Evolutionary conservation across 1,284 basidiomycete species (phyloP), one percentile per base, ranked within the genome.

Genomic region (Fomitiporia mediterranea): DNA sequence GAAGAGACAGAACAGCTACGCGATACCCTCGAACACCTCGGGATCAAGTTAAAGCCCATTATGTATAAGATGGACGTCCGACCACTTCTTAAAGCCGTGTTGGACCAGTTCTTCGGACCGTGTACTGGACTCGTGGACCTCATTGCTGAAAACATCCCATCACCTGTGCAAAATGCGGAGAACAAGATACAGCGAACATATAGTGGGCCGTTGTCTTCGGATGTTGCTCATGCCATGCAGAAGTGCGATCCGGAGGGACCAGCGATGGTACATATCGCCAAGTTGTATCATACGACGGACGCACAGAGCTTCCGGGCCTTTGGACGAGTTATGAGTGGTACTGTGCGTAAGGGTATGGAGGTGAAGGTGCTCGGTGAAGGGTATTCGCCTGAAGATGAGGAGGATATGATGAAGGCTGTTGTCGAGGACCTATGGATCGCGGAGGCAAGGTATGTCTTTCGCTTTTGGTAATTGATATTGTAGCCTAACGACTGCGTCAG

Each of bases 21-120:
- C 67, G 79, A 78, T 53, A 98, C 95, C 1, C 76, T 99, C n/a
- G 76, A 76, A 5, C 75, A 78, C 13, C 78, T 99, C 35, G 84
- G 86, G 3, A 99, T 99, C 66, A 80, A 83, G 48, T 76, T 99
- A 63, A 97, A 96, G 72, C 90, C 94, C 0, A 79, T 94, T 38
- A 91, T 92, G 79, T 99, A 89, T 79, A 98, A 98, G 77, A 96
- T 98, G 87, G 97, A 99, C 68, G 94, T 96, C 6, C 79, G 95
- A 53, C 96, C 97, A 2, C 73, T 99, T 57, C 77, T 99, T 61
- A 96, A 97, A 74, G 91, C 91, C 43, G 89, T 98, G 3, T 74
- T 98, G 61, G 89, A 91, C 65, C 93, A 98, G 65, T 99, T 99
- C 79, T 98, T 99, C 66, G 96, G 97, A 2, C 83, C 86, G 11